Base-by-base conservation (phyloP, 208 protist species). In the Trypanosoma mega region DNA sequence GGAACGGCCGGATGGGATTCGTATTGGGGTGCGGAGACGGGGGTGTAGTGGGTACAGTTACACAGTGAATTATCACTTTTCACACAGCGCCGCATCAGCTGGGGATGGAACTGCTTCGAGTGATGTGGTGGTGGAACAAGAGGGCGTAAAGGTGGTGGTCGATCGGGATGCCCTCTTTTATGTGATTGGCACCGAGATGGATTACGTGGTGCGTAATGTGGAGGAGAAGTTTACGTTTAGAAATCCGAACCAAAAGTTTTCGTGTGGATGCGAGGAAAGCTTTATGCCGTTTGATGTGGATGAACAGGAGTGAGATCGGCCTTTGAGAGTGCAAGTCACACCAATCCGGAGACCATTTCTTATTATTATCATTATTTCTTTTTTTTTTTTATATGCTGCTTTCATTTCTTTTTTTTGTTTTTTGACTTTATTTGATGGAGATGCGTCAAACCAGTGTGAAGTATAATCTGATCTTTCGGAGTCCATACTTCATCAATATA, bases 111-210 rank as follows among this genome's bases (percentile, higher is more conserved):
- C 0, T 20, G 29, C 46, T 36, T 57, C 16, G 31, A 58, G 72
- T 31, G 85, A 95, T 63, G 75, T 86, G 14, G 72, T 82, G 8
- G 94, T 98, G 2, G 85, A 92, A 65, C 87, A 97, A 60, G 84
- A 97, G 46, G 95, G 94, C 11, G 81, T 98, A 12, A 95, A 89
- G 63, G 84, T 98, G 1, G 80, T 97, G 33, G 92, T 98, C 9
- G 94, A 97, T 36, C 79, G 66, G 18, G 87, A 95, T 53, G 97
- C 97, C 20, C 81, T 98, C 30, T 95, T 99, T 67, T 97, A 98
- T 59, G 92, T 99, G 12, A 97, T 98, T 67, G 97, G 97, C 6
- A 98, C 97, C 6, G 86, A 97, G 58, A 98, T 99, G 96, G 97
- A 99, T 64, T 99, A 96, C 63, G 75, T 96, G 11, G 84, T 96